phyloP scores from a whole-genome alignment of 352 stramenopile species.

The Pythium aristosporum region DNA sequence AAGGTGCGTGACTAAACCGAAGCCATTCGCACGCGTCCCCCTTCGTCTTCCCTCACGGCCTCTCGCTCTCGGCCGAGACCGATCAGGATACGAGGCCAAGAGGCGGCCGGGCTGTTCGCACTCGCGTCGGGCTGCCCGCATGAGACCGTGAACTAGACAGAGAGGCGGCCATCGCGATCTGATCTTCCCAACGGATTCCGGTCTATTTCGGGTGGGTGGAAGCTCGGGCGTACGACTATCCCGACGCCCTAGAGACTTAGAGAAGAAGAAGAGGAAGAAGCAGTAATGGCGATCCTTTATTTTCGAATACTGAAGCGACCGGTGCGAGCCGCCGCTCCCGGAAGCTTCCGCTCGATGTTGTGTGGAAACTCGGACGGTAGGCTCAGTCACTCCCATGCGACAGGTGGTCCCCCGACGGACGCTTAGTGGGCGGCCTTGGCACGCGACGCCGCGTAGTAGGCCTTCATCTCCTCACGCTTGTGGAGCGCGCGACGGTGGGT shows the following conservation, averaged over 20 bases:
- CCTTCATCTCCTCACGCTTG: constrained; percentile 99
- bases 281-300: constrained; percentile 54
- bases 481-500: constrained; percentile 97
- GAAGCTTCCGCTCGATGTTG: constrained; percentile 25
- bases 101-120: too few species aligned
- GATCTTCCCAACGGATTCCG: too few species aligned
- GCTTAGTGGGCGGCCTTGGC: constrained; percentile 85
- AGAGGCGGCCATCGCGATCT: too few species aligned
- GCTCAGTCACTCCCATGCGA: constrained; percentile 27
- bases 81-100: too few species aligned
- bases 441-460: constrained; percentile 95
- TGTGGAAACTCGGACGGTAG: constrained; percentile 21
- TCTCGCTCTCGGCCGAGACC: neutral
- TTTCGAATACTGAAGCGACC: constrained; percentile 69
- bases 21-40: neutral
- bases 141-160: too few species aligned
- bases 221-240: neutral
- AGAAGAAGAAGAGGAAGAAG: constrained; percentile 31
- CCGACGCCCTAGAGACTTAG: constrained; percentile 2
- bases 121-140: too few species aligned
- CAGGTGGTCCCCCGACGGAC: neutral
- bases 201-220: too few species aligned
- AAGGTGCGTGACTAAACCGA: constrained; percentile 9
- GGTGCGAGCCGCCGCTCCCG: constrained; percentile 24
- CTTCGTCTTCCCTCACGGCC: too few species aligned